These are phyloP conservation scores for Nemania serpens DNA, from an alignment of 2,329 filamentous ascomycete species.

Conservation along the genomic window DNA sequence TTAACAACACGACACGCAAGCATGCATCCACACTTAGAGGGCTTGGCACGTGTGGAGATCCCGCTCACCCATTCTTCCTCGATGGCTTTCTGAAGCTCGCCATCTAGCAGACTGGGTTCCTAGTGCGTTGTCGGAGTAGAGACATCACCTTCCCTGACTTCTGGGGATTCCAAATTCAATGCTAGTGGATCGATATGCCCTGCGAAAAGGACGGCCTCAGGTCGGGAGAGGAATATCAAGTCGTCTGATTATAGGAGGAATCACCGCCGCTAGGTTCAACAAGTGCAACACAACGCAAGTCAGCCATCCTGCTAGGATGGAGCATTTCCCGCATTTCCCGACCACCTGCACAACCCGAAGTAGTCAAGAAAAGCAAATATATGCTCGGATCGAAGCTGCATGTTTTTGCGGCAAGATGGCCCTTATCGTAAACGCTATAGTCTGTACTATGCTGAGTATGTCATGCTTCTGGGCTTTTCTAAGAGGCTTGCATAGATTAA, in stretches of 20 bases:
- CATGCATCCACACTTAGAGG: slow-evolving; percentile 26
- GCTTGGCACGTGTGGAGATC: slow-evolving; percentile 28
- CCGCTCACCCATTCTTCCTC: slow-evolving; percentile 10
- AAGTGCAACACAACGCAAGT: slow-evolving; percentile 24
- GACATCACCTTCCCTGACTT: slow-evolving; percentile 1
- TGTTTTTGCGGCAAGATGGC: neutral
- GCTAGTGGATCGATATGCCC: slow-evolving; percentile 10
- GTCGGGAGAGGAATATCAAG: slow-evolving; percentile 1
- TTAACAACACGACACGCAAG: slow-evolving; percentile 22
- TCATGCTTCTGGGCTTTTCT: neutral
- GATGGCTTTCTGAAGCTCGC: slow-evolving; percentile 9
- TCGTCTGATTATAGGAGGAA: slow-evolving; percentile 16
- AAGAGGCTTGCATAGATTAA: neutral
- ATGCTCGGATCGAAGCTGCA: slow-evolving; percentile 5
- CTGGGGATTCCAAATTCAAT: slow-evolving; percentile 13
- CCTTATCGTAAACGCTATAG: slow-evolving; percentile 17
- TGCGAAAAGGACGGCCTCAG: slow-evolving; percentile 12
- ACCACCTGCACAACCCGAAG: slow-evolving; percentile 16
- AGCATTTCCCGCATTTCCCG: slow-evolving; percentile 13
- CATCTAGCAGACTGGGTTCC: slow-evolving; percentile 2
- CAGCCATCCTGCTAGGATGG: slow-evolving; percentile 20
- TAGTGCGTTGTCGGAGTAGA: slow-evolving; percentile 19
- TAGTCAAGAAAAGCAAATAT: slow-evolving; percentile 23
- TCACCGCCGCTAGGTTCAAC: slow-evolving; percentile 7
- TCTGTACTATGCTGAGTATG: slow-evolving; percentile 2